Evolutionary conservation across 345 rosid genomes (phyloP), one percentile per base, ranked within the genome.

Genomic region (Erucastrum elatum): DNA sequence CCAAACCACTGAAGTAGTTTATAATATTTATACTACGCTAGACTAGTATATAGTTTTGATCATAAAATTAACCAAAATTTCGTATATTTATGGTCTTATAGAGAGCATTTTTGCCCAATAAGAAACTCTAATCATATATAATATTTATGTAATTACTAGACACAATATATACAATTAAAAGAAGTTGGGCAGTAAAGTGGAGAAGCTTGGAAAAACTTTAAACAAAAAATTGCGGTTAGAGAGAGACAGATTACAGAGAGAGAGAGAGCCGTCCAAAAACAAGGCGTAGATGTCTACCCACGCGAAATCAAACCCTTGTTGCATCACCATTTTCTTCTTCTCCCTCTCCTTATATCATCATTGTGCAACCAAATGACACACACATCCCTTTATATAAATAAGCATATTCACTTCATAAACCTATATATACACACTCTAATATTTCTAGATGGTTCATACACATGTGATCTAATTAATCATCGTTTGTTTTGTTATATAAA

Each of bases 231-330:
- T 77, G 86, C 85, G 81, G 88, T 81, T 78, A 21, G 84, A 66
- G 81, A 81, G 76, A 71, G 73, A 8, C 13, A 10, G 13, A 9
- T 2, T n/a, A n/a, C n/a, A n/a, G n/a, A 41, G 76, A 71, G 56
- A 46, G 69, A 82, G 79, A 77, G 90, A 87, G 93, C 97, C 98
- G 98, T 86, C 98, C 98, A 94, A 94, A 93, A 82, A 86, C 87
- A 84, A 80, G 31, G 68, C 68, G 68, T 86, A 90, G 82, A 81
- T 85, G 74, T 62, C 68, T 78, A 85, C 91, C 97, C 98, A 93
- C 97, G 98, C 98, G 97, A 92, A 93, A 87, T 90, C 93, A 87
- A 78, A 55, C 74, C 61, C 56, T 78, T 59, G 59, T 41, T 27
- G 69, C 70, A 46, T 78, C 67, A 37, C 51, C 82, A 39, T 72